Evolutionary conservation across 768 basidiomycete genomes (phyloP).

Genomic region (Brasilioporus rufonigricans): DNA sequence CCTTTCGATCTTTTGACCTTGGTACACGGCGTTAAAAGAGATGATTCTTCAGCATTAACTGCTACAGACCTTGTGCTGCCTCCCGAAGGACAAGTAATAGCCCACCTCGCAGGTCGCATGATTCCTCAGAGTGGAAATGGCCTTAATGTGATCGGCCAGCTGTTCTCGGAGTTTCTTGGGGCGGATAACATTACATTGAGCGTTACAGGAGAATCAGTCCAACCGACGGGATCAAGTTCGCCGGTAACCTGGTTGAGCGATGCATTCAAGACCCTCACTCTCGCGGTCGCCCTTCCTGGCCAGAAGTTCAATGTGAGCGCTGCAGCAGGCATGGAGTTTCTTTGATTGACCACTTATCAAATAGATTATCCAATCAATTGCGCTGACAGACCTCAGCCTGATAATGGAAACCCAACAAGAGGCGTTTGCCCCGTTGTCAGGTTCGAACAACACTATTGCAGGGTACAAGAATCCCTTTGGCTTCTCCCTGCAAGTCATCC

Average conservation of each 20-base stretch:
- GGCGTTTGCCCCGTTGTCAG: constrained; percentile 57
- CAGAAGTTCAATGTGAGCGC: constrained; percentile 48
- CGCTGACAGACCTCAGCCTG: constrained; percentile 54
- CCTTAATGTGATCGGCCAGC: constrained; percentile 50
- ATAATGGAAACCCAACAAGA: constrained; percentile 50
- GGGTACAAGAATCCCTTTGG: constrained; percentile 75
- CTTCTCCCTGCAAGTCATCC: constrained; percentile 64
- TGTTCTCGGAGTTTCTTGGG: constrained; percentile 67
- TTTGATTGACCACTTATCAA: neutral
- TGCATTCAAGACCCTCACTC: constrained; percentile 66
- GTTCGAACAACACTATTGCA: constrained; percentile 54
- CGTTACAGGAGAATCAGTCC: constrained; percentile 58
- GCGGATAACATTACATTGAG: constrained; percentile 61
- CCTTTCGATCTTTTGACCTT: neutral
- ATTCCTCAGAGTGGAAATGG: constrained; percentile 57
- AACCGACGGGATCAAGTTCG: constrained; percentile 49
- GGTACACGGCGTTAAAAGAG: neutral
- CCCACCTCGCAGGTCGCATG: constrained; percentile 63
- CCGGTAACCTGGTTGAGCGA: constrained; percentile 62
- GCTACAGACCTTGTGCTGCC: constrained; percentile 49
- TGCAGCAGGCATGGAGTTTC: neutral
- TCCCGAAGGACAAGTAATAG: constrained; percentile 43
- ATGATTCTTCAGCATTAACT: constrained; percentile 44
- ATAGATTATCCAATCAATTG: constrained; percentile 63
- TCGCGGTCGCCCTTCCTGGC: constrained; percentile 62